Evolutionary conservation across 2,329 filamentous ascomycete genomes (phyloP).

Genomic region (Cucurbitaria berberidis): DNA sequence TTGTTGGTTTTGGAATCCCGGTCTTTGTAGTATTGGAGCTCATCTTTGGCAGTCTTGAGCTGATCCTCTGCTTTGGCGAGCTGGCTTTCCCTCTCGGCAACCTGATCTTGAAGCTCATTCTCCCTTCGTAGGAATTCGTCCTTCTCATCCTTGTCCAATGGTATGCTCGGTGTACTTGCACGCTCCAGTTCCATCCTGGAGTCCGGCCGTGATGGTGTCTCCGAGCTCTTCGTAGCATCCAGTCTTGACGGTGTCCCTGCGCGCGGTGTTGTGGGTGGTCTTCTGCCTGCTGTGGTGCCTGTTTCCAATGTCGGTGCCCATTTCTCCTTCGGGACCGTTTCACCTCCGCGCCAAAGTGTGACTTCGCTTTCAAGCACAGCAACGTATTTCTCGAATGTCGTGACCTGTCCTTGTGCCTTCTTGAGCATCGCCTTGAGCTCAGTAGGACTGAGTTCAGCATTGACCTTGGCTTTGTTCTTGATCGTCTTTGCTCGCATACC

Average conservation of each 20-base stretch:
- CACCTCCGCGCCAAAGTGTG: conserved; percentile 84
- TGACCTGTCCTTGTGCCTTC: conserved; percentile 88
- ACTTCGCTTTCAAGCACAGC: conserved; percentile 83
- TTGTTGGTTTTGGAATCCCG: conserved; percentile 82
- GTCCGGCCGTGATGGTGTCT: conserved; percentile 61
- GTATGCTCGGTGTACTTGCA: conserved; percentile 82
- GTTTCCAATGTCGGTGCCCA: conserved; percentile 75
- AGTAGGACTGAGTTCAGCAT: conserved; percentile 92
- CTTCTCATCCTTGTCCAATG: conserved; percentile 93
- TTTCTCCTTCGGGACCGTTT: conserved; percentile 83
- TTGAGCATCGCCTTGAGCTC: conserved; percentile 93
- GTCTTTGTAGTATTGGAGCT: conserved; percentile 83
- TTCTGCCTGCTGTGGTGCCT: conserved; percentile 58
- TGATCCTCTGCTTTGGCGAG: conserved; percentile 80
- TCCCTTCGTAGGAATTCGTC: conserved; percentile 95
- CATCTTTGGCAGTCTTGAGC: conserved; percentile 82
- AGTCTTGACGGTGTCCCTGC: conserved; percentile 67
- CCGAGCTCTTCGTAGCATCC: conserved; percentile 53
- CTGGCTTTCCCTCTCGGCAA: conserved; percentile 88
- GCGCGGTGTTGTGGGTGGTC: conserved; percentile 58
- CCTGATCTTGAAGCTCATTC: conserved; percentile 95
- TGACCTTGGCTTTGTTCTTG: conserved; percentile 99
- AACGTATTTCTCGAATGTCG: conserved; percentile 87
- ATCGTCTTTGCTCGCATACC: conserved; percentile 97
- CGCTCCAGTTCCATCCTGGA: conserved; percentile 74